Conservation (phyloP, 306 rosid species). For the Glycine latifolia region DNA sequence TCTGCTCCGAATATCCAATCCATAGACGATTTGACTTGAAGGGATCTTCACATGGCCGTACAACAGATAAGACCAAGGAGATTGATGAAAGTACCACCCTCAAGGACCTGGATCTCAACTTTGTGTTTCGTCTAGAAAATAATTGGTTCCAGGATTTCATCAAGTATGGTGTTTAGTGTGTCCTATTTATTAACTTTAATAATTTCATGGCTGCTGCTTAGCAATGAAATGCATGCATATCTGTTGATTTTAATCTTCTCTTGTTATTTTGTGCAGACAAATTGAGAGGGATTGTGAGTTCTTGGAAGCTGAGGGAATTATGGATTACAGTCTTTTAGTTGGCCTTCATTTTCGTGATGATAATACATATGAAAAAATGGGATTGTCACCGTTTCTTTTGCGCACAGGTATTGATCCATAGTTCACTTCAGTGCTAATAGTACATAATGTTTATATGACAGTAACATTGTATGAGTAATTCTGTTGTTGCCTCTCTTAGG, state of each 20-base stretch:
- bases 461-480: conserved; percentile 24
- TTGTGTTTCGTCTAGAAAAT: conserved; percentile 77
- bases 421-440: not conserved
- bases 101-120: conserved; percentile 96
- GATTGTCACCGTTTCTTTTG: conserved; percentile 81
- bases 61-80: conserved; percentile 77
- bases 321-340: conserved; percentile 97
- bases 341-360: conserved; percentile 95
- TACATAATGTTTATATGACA: not conserved
- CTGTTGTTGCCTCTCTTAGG: conserved; percentile 56
- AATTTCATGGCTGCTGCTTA: conserved; percentile 2
- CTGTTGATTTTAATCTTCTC: conserved; percentile 39
- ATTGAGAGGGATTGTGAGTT: conserved; percentile 87
- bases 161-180: conserved; percentile 59
- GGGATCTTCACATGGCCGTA: conserved; percentile 95
- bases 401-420: conserved; percentile 73
- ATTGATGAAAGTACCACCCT: conserved; percentile 98
- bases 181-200: not conserved
- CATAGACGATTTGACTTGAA: conserved; percentile 95
- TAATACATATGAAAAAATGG: conserved; percentile 78
- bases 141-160: conserved; percentile 73
- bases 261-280: conserved; percentile 68
- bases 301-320: conserved; percentile 90
- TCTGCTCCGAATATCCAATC: conserved; percentile 94
- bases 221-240: not conserved